Conservation (phyloP, 371 early-diverging fungal species). For the Haplosporangium sp. region DNA sequence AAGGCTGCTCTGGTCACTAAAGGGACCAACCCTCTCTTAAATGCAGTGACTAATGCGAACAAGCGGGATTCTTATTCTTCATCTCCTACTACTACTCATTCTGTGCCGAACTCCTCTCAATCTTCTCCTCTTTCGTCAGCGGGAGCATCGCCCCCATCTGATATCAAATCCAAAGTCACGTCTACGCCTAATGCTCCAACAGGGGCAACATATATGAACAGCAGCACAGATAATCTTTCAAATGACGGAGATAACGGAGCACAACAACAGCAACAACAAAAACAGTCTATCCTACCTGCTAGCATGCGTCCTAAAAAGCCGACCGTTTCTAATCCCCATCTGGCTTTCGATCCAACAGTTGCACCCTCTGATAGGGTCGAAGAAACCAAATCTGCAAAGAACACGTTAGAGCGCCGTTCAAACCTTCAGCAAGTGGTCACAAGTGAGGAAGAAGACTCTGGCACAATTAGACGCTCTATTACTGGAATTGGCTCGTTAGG, state of each 20-base stretch:
- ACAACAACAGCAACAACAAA: slow-evolving; percentile 2
- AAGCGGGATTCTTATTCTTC: slow-evolving; percentile 23
- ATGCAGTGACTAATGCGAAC: background rate
- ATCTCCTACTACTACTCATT: slow-evolving; percentile 29
- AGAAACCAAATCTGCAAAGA: slow-evolving; percentile 2
- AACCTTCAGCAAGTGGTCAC: background rate
- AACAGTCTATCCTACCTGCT: background rate
- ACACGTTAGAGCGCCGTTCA: slow-evolving; percentile 28
- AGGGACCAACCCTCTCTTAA: background rate
- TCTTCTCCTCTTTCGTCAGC: slow-evolving; percentile 32
- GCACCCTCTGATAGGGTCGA: slow-evolving; percentile 19
- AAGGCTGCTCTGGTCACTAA: slow-evolving; percentile 8
- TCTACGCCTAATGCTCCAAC: slow-evolving; percentile 13
- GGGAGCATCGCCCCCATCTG: slow-evolving; percentile 11
- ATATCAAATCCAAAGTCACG: background rate
- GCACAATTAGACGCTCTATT: background rate
- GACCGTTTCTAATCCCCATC: slow-evolving; percentile 23
- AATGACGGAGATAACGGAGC: background rate
- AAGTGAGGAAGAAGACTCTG: slow-evolving; percentile 15
- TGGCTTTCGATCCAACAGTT: slow-evolving; percentile 41
- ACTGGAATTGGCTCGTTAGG: background rate
- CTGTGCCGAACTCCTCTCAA: slow-evolving; percentile 21
- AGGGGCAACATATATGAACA: background rate
- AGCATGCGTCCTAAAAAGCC: slow-evolving; percentile 14
- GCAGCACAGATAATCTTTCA: background rate